Evolutionary conservation across 1,139 yeast species (phyloP), one percentile per base, ranked within the genome.

Genomic region (Taphrina confusa): DNA sequence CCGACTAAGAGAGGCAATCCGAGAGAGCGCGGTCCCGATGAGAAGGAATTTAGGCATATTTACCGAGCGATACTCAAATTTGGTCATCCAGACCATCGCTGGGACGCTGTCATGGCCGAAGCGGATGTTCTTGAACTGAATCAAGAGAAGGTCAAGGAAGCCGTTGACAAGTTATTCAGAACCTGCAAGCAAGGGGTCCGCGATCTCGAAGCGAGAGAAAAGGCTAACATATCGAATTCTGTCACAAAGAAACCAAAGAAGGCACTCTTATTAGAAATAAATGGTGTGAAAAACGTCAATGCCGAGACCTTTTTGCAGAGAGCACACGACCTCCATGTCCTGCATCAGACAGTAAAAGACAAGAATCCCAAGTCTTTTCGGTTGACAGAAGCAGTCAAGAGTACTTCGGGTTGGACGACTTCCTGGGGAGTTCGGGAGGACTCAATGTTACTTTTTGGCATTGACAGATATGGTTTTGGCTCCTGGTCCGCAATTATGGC

Each of bases 401-500:
- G 85, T 25, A 97, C 90, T 4, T 83, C 82, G 69, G 91, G 89
- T 42, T 94, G 99, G 99, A 80, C 82, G 61, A 88, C 96, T 69
- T 83, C 82, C 37, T 94, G 99, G 99, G 77, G 78, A 2, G 78
- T 79, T 12, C 80, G 78, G 42, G 96, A 94, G 70, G 99, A 94
- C 72, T 86, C 90, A 46, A 86, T 84, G 83, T 77, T 94, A 59
- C 73, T 94, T 65, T 82, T 87, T 44, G 99, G 99, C 65, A 87
- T 92, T 31, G 81, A 82, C 70, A 90, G 89, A 72, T 89, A 91
- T 73, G 99, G 99, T 0, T 92, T 89, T 70, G 98, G 98, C 20
- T 85, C 96, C 0, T 94, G 98, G 98, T 73, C 81, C 5, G 91
- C 87, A 70, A 91, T 94, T 50, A 78, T 98, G 70, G 98, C 92